Evolutionary conservation across 1,284 basidiomycete species (phyloP).

Genomic region (Cryptococcus sp.): DNA sequence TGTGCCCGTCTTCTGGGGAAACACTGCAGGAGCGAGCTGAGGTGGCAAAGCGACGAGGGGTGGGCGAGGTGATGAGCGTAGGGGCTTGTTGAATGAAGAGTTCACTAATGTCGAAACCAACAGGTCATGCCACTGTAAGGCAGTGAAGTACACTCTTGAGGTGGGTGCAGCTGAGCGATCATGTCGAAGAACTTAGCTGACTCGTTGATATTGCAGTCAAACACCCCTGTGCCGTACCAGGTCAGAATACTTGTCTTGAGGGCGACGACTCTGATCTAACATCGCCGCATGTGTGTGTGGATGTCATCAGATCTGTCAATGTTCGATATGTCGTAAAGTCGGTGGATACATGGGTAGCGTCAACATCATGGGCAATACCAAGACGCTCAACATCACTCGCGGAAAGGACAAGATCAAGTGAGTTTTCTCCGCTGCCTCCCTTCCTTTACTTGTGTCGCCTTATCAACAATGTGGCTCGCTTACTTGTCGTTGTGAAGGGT

Average conservation of each 20-base stretch:
- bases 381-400: slow-evolving; percentile 44
- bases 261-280: background rate
- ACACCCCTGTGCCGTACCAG: slow-evolving; percentile 52
- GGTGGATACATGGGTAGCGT: slow-evolving; percentile 52
- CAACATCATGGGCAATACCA: slow-evolving; percentile 51
- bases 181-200: background rate
- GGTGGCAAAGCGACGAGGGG: background rate
- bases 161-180: slow-evolving; percentile 15
- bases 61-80: background rate
- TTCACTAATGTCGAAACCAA: background rate
- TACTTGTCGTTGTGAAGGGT: slow-evolving; percentile 27
- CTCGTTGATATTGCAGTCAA: slow-evolving; percentile 29
- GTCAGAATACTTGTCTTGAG: slow-evolving; percentile 21
- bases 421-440: slow-evolving; percentile 9
- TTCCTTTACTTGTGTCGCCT: background rate
- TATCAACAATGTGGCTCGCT: background rate
- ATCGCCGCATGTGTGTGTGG: background rate
- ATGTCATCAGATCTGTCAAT: slow-evolving; percentile 45
- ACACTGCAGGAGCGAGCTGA: too few species aligned
- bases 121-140: slow-evolving; percentile 52
- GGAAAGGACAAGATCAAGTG: slow-evolving; percentile 51
- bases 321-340: slow-evolving; percentile 52
- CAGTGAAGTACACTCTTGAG: slow-evolving; percentile 48
- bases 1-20: background rate
- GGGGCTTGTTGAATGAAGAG: background rate